phyloP scores from a whole-genome alignment of 129 eudicot species.

The Artemisia tridentata region DNA sequence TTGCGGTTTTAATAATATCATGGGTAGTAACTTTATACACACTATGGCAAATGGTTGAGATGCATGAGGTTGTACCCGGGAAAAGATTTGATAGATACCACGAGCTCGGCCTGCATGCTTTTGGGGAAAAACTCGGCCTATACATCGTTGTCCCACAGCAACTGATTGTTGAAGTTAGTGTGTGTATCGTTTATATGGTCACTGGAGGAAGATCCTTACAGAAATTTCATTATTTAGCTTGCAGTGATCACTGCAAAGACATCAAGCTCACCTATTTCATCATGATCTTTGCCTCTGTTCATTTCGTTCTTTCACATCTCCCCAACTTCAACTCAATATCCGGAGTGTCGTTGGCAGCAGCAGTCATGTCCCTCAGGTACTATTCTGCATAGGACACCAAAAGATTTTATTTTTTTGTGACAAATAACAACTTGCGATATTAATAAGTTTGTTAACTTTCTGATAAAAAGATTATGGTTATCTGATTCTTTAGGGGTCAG shows the following conservation, averaged over 20 bases:
- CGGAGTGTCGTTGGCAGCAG: constrained; percentile 61
- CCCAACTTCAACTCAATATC: constrained; percentile 61
- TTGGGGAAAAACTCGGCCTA: constrained; percentile 57
- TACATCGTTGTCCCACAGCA: constrained; percentile 56
- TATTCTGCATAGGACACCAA: too few relatives aligned
- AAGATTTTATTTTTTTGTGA: too few relatives aligned
- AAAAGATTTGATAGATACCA: constrained; percentile 56
- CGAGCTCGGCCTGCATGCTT: constrained; percentile 58
- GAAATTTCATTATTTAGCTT: constrained; percentile 37
- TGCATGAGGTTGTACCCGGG: constrained; percentile 61
- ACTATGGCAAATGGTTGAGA: constrained; percentile 64
- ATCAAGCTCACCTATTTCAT: constrained; percentile 57
- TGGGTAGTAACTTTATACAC: constrained; percentile 56
- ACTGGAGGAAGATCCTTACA: constrained; percentile 48
- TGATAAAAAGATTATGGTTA: too few relatives aligned
- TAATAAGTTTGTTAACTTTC: too few relatives aligned
- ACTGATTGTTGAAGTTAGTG: constrained; percentile 47
- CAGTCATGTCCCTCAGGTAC: constrained; percentile 68
- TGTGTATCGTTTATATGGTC: constrained; percentile 57
- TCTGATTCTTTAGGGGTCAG: too few relatives aligned
- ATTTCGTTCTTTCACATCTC: constrained; percentile 66
- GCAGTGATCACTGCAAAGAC: constrained; percentile 29
- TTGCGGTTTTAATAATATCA: constrained; percentile 42
- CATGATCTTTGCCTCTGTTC: constrained; percentile 68
- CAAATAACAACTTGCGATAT: too few relatives aligned